Evolutionary conservation across 768 basidiomycete species (phyloP), one percentile per base, ranked within the genome.

Genomic region (Zangia roseola): DNA sequence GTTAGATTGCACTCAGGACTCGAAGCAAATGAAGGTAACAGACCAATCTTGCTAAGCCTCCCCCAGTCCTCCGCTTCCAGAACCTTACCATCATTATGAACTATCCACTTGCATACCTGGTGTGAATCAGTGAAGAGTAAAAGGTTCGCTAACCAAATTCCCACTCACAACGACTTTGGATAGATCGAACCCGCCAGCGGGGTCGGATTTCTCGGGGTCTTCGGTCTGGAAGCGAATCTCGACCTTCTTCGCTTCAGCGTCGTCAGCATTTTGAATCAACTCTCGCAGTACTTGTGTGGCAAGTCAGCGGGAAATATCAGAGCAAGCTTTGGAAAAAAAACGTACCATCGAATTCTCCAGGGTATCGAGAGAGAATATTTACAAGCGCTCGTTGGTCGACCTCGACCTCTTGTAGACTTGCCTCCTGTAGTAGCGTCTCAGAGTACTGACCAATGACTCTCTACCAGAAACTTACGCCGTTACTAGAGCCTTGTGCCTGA

Each of bases 231-330:
- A 74, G 20, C 65, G 65, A 12, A 74, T 69, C 54, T 71, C 61
- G 24, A 72, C 69, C 3, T 50, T 51, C 26, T 54, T 61, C 2
- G 71, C 63, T 10, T 63, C 67, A 1, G 70, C 76, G 62, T 80
- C 78, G 50, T 78, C 77, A 9, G 78, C 75, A 55, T 81, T 81
- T 59, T 81, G 79, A 6, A 80, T 57, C 17, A 81, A 63, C 55
- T 81, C 80, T 41, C 80, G 62, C 47, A 75, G 74, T 37, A 79
- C 74, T 65, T 34, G 23, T 10, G 10, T 2, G 10, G 13, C 12
- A 13, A 13, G 19, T 49, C 9, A 58, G 53, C 20, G 9, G 33
- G 14, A 17, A 34, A 19, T 8, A 8, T 7, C 17, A 12, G 8
- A 7, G 13, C 4, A 20, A 3, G 8, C 14, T 10, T 28, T 1